Conservation (phyloP, 768 basidiomycete genomes). For the Hypholoma sublateritium region DNA sequence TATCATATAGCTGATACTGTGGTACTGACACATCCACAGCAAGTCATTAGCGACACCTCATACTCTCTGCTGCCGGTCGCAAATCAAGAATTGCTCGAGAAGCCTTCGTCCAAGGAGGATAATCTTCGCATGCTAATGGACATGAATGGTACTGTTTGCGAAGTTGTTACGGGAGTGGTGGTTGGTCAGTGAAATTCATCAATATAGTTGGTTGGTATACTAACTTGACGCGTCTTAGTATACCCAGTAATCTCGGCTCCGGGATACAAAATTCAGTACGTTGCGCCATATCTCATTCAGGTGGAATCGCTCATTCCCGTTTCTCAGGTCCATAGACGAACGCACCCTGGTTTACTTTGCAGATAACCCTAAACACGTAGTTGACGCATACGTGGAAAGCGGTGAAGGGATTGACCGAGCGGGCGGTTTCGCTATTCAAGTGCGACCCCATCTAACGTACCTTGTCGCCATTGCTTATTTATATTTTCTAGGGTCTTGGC, state of each 20-base stretch:
- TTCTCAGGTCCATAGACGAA: constrained; percentile 73
- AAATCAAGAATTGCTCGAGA: constrained; percentile 83
- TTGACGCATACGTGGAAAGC: constrained; percentile 80
- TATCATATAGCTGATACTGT: constrained; percentile 81
- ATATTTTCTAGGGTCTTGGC: constrained; percentile 63
- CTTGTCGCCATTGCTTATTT: background rate
- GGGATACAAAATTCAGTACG: constrained; percentile 71
- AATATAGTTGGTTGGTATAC: background rate
- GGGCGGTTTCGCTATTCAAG: constrained; percentile 94
- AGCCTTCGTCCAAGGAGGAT: constrained; percentile 76
- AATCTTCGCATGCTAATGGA: constrained; percentile 87
- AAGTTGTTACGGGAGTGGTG: constrained; percentile 90
- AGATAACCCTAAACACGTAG: constrained; percentile 54
- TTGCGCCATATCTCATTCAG: background rate
- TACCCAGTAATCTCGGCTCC: constrained; percentile 76
- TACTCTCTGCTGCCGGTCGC: constrained; percentile 51
- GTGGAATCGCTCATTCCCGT: background rate
- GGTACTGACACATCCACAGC: constrained; percentile 77
- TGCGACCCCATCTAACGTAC: constrained; percentile 26
- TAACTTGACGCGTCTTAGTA: constrained; percentile 36
- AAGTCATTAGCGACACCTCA: constrained; percentile 54
- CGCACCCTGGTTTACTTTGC: constrained; percentile 77
- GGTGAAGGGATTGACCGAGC: constrained; percentile 88
- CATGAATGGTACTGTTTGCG: constrained; percentile 82
- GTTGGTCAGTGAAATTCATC: constrained; percentile 53